Percentiles rank a stretch among this genome's conserved stretches.
Conservation (phyloP, 441 rosid genomes). For the Populus hybrid region DNA sequence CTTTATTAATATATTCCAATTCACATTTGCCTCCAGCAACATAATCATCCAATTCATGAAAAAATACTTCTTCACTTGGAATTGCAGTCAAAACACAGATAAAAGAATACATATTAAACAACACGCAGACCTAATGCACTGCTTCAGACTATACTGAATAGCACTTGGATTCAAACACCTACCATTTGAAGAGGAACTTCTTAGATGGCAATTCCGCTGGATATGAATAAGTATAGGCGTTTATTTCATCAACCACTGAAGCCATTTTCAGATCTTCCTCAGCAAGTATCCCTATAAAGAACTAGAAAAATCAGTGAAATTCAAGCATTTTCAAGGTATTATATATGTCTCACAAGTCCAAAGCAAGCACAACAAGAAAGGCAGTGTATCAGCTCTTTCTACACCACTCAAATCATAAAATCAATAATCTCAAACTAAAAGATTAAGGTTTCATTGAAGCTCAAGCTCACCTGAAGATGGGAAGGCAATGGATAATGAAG, state of each 20-base stretch:
- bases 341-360: not conserved
- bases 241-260: slow-evolving; percentile 65
- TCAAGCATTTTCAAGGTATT: not conserved
- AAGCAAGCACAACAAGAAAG: not conserved
- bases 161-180: slow-evolving; percentile 7
- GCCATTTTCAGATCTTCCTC: slow-evolving; percentile 53
- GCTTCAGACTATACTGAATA: not conserved
- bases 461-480: slow-evolving; percentile 46
- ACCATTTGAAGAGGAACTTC: slow-evolving; percentile 79
- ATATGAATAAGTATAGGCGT: slow-evolving; percentile 75
- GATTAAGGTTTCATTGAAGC: not conserved
- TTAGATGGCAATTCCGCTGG: slow-evolving; percentile 59
- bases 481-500: slow-evolving; percentile 44
- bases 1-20: not conserved
- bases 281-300: slow-evolving; percentile 49
- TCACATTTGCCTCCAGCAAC: not conserved
- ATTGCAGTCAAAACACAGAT: not conserved
- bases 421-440: not conserved
- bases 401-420: not conserved
- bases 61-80: not conserved
- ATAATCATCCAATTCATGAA: not conserved
- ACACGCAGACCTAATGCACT: not conserved
- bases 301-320: not conserved
- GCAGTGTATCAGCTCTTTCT: not conserved
- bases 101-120: not conserved